Percentiles rank a stretch among this genome's conserved stretches.
phyloP scores from a whole-genome alignment of 768 basidiomycete genomes.

The Lactarius quietus region DNA sequence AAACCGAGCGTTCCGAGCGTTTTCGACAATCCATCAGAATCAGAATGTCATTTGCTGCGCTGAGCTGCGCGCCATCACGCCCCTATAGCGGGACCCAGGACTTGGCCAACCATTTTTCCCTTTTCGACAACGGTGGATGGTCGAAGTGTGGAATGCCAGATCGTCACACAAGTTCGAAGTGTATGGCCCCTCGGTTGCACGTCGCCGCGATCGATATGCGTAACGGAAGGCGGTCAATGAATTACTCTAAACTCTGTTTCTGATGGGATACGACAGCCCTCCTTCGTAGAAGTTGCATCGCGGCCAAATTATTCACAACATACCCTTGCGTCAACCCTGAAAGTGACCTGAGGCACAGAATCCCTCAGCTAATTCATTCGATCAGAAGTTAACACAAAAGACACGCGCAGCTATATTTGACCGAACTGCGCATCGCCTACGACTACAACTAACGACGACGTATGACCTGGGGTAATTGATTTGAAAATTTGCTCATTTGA shows the following conservation, averaged over 20 bases:
- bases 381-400: too few species aligned
- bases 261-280: too few species aligned
- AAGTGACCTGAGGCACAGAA: too few species aligned
- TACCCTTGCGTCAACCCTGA: too few species aligned
- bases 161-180: not conserved
- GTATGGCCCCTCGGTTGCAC: too few species aligned
- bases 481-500: slow-evolving; percentile 4
- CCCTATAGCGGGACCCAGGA: too few species aligned
- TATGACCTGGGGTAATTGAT: slow-evolving; percentile 26
- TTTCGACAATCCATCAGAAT: not conserved
- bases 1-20: not conserved
- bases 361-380: too few species aligned
- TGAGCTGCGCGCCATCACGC: not conserved
- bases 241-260: not conserved
- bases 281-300: too few species aligned
- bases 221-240: not conserved
- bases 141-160: not conserved
- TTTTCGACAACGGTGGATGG: not conserved
- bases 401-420: slow-evolving; percentile 14
- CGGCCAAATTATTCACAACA: too few species aligned
- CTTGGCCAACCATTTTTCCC: too few species aligned
- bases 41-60: not conserved
- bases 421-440: slow-evolving; percentile 16
- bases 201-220: too few species aligned
- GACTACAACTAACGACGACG: slow-evolving; percentile 11